These are phyloP conservation scores for Aspergillus sp. DNA, from an alignment of 2,329 filamentous ascomycete species.

Conservation along the genomic window DNA sequence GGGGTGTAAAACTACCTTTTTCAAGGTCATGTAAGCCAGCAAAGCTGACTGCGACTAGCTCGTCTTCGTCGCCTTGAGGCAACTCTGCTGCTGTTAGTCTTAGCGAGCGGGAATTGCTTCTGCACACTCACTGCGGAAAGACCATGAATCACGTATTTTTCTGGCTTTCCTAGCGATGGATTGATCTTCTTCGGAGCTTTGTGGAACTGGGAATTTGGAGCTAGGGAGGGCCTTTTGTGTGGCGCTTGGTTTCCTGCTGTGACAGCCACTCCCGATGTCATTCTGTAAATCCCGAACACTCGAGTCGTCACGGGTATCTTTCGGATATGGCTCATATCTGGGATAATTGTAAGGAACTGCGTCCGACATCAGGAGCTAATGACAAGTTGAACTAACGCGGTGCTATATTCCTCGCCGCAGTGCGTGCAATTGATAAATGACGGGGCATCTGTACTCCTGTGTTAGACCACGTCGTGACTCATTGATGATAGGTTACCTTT, in stretches of 20 bases:
- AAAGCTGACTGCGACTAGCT: constrained; percentile 22
- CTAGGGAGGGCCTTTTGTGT: constrained; percentile 8
- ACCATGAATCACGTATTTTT: constrained; percentile 20
- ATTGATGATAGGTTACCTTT: constrained; percentile 7
- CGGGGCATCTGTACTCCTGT: constrained; percentile 8
- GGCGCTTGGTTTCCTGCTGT: constrained; percentile 14
- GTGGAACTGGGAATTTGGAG: constrained; percentile 8
- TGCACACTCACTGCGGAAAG: constrained; percentile 14
- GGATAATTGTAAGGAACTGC: not conserved
- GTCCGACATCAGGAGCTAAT: not conserved
- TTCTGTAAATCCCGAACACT: constrained; percentile 11
- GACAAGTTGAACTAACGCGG: constrained; percentile 9
- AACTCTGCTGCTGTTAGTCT: constrained; percentile 11
- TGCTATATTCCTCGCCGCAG: constrained; percentile 14
- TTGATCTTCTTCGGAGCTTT: constrained; percentile 8
- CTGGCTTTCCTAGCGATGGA: constrained; percentile 13
- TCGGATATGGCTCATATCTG: constrained; percentile 15
- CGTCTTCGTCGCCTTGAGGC: constrained; percentile 20
- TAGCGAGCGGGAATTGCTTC: not conserved
- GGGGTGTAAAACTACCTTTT: constrained; percentile 10
- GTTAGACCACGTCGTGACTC: not conserved
- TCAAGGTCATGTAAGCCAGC: constrained; percentile 20
- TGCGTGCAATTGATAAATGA: constrained; percentile 11
- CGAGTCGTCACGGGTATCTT: constrained; percentile 13
- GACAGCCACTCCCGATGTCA: constrained; percentile 6